These are phyloP conservation scores for Pseudomonodictys pantanalensis DNA, from an alignment of 495 filamentous ascomycete genomes.

Conservation along the genomic window DNA sequence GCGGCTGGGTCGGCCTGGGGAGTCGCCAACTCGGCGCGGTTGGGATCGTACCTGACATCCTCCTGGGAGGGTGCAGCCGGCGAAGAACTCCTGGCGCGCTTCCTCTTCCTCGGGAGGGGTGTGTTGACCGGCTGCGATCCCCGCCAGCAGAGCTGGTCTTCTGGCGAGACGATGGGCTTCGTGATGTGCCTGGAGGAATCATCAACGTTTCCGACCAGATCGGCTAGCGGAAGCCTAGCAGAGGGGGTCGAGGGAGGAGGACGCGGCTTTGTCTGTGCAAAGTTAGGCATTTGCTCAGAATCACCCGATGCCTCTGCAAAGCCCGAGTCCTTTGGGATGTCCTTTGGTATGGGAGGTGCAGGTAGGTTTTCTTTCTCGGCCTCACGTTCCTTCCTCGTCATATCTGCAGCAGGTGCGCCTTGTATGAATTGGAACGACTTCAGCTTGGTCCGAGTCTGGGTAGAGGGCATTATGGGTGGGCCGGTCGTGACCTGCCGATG, in stretches of 20 bases:
- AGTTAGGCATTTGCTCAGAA: conserved; percentile 39
- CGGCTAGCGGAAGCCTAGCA: conserved; percentile 69
- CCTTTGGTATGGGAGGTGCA: neutral
- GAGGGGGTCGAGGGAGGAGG: conserved; percentile 65
- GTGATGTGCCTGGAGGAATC: conserved; percentile 54
- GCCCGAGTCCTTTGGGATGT: conserved; percentile 11
- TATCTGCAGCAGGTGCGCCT: conserved; percentile 33
- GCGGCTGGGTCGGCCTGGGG: conserved; percentile 77
- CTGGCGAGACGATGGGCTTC: conserved; percentile 56
- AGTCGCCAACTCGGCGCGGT: conserved; percentile 59
- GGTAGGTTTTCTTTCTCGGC: conserved; percentile 40
- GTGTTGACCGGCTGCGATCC: conserved; percentile 48
- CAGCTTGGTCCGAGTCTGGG: conserved; percentile 57
- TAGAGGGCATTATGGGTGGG: conserved; percentile 48
- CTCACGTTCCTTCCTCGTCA: conserved; percentile 14
- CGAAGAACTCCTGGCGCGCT: conserved; percentile 79
- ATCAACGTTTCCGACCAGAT: conserved; percentile 67
- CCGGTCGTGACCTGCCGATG: conserved; percentile 22
- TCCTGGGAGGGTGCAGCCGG: conserved; percentile 68
- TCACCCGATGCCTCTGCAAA: neutral
- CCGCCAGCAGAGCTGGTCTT: conserved; percentile 74
- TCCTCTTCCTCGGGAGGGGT: conserved; percentile 48
- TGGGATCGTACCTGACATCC: conserved; percentile 48
- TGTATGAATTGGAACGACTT: conserved; percentile 56
- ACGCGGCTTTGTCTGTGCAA: conserved; percentile 13